Base-by-base conservation (phyloP, 768 basidiomycete species). In the Tubosaeta brunneosetosa region DNA sequence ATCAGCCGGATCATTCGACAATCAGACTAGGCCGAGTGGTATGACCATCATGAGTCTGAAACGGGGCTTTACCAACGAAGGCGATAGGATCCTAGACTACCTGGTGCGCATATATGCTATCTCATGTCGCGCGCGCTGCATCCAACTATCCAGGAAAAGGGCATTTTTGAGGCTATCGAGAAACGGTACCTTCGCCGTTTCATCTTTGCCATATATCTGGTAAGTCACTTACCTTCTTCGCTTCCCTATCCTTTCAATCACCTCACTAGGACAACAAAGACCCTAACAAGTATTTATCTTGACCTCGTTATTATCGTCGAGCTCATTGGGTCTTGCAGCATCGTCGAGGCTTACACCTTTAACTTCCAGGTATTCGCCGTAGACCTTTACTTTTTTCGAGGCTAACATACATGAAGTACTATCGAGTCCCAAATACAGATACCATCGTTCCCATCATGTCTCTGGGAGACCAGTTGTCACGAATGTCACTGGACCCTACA, bases 331-430 rank as follows among this genome's bases (percentile, higher is more conserved):
- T 50, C 11, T 55, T 27, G 16, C 57, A 93, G 91, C 69, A 86
- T 93, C 51, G 78, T 92, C 22, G 91, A 93, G 66, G 85, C 91
- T 13, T 93, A 91, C 62, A 91, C 88, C 0, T 93, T 93, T 72
- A 88, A 91, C 62, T 91, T 93, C 61, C 79, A 83, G 59, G 88
- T 86, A 58, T 55, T 71, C 51, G 26, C 12, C 27, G 33, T 12
- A 37, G 2, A 22, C 4, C 19, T 22, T 16, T 45, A 22, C 26
- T 32, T 16, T 16, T 38, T 33, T 43, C 22, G 12, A 33, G 10
- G 38, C 51, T 62, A 27, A 64, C 48, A 44, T 22, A 34, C 40
- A 36, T 2, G 47, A 50, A 92, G 91, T 93, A 93, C 64, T 77
- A 84, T 61, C 76, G 73, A 19, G 63, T 86, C 19, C 78, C 84